Conservation (phyloP, 306 rosid genomes). For the Vigna trinervia region DNA sequence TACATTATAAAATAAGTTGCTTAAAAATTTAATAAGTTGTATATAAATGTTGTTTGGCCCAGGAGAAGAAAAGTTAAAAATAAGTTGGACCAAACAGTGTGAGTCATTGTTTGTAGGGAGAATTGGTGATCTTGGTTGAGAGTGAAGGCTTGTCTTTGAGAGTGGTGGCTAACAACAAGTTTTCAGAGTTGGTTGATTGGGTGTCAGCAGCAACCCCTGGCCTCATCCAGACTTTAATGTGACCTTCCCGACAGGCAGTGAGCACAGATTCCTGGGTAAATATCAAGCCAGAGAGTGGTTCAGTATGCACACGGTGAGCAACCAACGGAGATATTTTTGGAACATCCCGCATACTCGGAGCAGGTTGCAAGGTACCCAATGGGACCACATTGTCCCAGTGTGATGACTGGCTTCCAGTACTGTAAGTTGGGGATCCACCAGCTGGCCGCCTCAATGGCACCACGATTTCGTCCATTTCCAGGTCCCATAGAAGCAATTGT, state of each 20-base stretch:
- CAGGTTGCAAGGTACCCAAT: slow-evolving; percentile 86
- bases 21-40: too few species aligned
- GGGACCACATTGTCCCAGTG: slow-evolving; percentile 88
- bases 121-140: slow-evolving; percentile 61
- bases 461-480: slow-evolving; percentile 87
- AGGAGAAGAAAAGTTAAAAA: too few species aligned
- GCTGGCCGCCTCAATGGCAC: slow-evolving; percentile 91
- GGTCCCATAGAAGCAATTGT: slow-evolving; percentile 93
- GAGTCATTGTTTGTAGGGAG: slow-evolving; percentile 65
- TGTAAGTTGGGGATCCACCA: slow-evolving; percentile 92
- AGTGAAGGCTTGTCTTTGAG: slow-evolving; percentile 71
- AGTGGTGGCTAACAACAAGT: slow-evolving; percentile 57
- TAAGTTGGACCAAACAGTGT: too few species aligned
- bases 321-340: slow-evolving; percentile 87
- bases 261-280: slow-evolving; percentile 89
- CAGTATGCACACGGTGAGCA: slow-evolving; percentile 89
- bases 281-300: slow-evolving; percentile 86
- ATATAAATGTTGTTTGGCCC: too few species aligned
- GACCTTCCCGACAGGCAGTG: slow-evolving; percentile 96
- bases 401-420: slow-evolving; percentile 93
- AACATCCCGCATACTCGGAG: slow-evolving; percentile 89
- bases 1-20: too few species aligned
- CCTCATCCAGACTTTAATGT: slow-evolving; percentile 85
- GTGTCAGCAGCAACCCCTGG: slow-evolving; percentile 67
- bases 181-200: slow-evolving; percentile 66